Percentiles rank a stretch among this genome's conserved stretches.
phyloP scores from a whole-genome alignment of 768 basidiomycete genomes.

The Pholiota conissans region DNA sequence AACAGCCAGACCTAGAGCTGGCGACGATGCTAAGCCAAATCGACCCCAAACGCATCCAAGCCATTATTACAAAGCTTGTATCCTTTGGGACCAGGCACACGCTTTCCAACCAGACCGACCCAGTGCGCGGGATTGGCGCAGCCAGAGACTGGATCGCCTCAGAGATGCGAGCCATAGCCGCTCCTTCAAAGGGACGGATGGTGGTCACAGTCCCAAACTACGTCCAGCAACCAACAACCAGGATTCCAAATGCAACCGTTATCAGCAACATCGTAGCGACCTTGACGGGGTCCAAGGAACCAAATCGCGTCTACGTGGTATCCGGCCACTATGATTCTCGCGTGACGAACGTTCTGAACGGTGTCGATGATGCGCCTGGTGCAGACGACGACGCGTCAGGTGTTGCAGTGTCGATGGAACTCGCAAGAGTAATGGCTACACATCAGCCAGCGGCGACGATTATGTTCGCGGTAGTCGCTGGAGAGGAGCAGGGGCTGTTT shows the following conservation, averaged over 20 bases:
- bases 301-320: conserved; percentile 51
- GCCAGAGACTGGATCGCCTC: conserved; percentile 57
- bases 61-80: conserved; percentile 50
- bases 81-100: conserved; percentile 58
- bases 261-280: conserved; percentile 55
- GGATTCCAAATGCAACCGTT: conserved; percentile 42
- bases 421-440: conserved; percentile 49
- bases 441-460: conserved; percentile 48
- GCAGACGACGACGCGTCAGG: conserved; percentile 57
- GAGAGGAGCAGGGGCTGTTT: conserved; percentile 53
- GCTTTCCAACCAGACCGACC: conserved; percentile 52
- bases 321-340: conserved; percentile 59
- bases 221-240: conserved; percentile 35
- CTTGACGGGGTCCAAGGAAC: conserved; percentile 44
- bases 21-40: conserved; percentile 44
- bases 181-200: conserved; percentile 39
- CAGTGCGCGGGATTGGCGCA: conserved; percentile 52
- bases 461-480: conserved; percentile 51
- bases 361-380: conserved; percentile 46
- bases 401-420: conserved; percentile 54
- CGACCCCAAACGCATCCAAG: conserved; percentile 42
- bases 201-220: conserved; percentile 47
- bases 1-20: conserved; percentile 44
- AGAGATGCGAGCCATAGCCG: conserved; percentile 40
- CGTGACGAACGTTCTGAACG: conserved; percentile 37